Conservation (phyloP, 169 alveolate genomes). For the Eimeria maxima region DNA sequence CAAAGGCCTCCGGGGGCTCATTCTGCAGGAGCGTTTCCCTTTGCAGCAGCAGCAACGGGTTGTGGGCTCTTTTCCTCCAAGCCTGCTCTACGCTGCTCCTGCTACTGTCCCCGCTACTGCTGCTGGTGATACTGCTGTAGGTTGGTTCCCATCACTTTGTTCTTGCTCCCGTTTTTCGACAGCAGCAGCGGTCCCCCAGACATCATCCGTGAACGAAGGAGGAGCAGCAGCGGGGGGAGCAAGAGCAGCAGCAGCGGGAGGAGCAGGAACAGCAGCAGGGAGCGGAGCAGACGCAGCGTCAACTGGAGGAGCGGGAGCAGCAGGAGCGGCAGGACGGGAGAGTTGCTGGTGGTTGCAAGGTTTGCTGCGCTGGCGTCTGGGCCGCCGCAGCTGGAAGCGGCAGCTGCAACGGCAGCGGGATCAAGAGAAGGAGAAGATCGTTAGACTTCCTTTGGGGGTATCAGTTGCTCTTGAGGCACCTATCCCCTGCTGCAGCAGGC, state of each 20-base stretch:
- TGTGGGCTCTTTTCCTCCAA: not conserved
- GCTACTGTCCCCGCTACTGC: not conserved
- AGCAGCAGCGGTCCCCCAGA: not conserved
- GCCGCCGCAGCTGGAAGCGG: not conserved
- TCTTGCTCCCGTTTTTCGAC: not conserved
- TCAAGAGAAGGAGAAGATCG: not conserved
- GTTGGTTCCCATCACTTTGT: not conserved
- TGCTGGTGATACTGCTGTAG: not conserved
- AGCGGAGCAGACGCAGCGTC: slow-evolving; percentile 21
- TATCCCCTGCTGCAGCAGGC: slow-evolving; percentile 46
- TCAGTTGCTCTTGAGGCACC: slow-evolving; percentile 45
- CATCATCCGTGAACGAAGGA: not conserved
- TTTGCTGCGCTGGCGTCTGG: not conserved
- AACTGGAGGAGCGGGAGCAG: slow-evolving; percentile 23
- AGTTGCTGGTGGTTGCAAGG: not conserved
- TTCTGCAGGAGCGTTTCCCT: not conserved
- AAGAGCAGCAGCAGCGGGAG: not conserved
- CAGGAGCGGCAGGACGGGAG: not conserved
- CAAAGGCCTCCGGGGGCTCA: not conserved
- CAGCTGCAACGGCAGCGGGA: slow-evolving; percentile 29
- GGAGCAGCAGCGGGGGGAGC: not conserved
- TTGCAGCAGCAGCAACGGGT: not conserved
- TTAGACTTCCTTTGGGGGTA: slow-evolving; percentile 8
- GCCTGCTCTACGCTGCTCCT: not conserved
- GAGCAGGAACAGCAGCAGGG: slow-evolving; percentile 15